These are phyloP conservation scores for Hypoxylon sp. DNA, from an alignment of 2,329 filamentous ascomycete genomes.

Conservation along the genomic window DNA sequence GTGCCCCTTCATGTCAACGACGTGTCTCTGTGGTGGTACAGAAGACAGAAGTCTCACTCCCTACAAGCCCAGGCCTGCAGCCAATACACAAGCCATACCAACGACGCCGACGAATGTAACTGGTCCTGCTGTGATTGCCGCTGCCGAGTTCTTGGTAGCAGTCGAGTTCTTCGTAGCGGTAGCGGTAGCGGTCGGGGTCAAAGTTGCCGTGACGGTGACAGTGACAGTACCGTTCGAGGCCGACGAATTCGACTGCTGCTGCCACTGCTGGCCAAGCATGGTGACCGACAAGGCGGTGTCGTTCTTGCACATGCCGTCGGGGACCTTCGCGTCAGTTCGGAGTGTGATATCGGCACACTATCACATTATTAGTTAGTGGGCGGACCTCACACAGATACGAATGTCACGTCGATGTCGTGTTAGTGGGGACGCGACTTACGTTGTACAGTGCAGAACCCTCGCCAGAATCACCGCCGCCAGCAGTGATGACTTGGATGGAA, in stretches of 20 bases:
- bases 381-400: constrained; percentile 5
- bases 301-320: constrained; percentile 69
- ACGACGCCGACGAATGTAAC: constrained; percentile 55
- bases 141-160: constrained; percentile 20
- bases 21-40: neutral
- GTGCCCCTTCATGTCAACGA: constrained; percentile 15
- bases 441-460: constrained; percentile 76
- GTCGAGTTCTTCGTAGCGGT: constrained; percentile 19
- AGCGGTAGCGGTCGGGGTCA: constrained; percentile 12
- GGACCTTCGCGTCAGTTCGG: constrained; percentile 63
- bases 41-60: constrained; percentile 2
- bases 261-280: constrained; percentile 46
- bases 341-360: constrained; percentile 83
- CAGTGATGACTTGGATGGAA: constrained; percentile 78
- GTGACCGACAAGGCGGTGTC: constrained; percentile 67
- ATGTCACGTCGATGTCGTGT: constrained; percentile 30
- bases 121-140: constrained; percentile 11
- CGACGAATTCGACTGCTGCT: neutral
- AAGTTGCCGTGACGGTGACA: constrained; percentile 9
- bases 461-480: constrained; percentile 69
- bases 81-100: constrained; percentile 58
- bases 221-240: constrained; percentile 4
- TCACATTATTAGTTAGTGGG: constrained; percentile 13
- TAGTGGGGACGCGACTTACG: constrained; percentile 56
- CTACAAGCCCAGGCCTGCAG: constrained; percentile 57